Percentiles rank a stretch among this genome's conserved stretches.
These are phyloP conservation scores for Pyrus hybrid DNA, from an alignment of 331 rosid species.

Conservation along the genomic window DNA sequence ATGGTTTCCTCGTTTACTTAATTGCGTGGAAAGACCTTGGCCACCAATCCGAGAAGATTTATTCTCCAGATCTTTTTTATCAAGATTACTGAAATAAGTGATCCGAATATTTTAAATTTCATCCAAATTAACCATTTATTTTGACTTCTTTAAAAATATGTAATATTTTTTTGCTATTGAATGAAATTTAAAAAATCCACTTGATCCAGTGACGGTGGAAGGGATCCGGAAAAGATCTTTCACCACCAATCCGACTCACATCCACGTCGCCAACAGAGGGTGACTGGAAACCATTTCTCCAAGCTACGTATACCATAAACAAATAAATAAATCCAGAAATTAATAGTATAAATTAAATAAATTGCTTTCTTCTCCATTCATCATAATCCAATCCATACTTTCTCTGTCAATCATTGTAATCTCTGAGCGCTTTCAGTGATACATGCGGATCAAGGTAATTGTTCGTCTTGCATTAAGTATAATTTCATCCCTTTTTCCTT, in stretches of 20 bases:
- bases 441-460: constrained; percentile 29
- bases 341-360: not conserved
- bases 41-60: too few species aligned
- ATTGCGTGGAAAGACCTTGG: not conserved
- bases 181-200: too few species aligned
- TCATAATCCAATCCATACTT: not conserved
- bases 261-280: constrained; percentile 22
- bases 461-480: not conserved
- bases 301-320: constrained; percentile 10
- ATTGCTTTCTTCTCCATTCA: not conserved
- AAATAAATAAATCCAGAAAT: constrained; percentile 15
- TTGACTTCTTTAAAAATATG: fast-evolving
- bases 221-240: too few species aligned
- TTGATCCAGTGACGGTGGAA: too few species aligned
- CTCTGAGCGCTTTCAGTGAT: not conserved
- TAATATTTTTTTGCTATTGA: too few species aligned
- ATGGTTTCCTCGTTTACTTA: not conserved
- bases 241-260: not conserved
- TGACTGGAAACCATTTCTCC: not conserved
- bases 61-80: fast-evolving
- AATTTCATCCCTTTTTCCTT: not conserved
- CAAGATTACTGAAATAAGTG: too few species aligned
- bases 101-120: fast-evolving
- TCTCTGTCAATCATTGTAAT: constrained; percentile 9
- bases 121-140: fast-evolving